These are phyloP conservation scores for Boletus fagicola DNA, from an alignment of 768 basidiomycete species.

Conservation along the genomic window DNA sequence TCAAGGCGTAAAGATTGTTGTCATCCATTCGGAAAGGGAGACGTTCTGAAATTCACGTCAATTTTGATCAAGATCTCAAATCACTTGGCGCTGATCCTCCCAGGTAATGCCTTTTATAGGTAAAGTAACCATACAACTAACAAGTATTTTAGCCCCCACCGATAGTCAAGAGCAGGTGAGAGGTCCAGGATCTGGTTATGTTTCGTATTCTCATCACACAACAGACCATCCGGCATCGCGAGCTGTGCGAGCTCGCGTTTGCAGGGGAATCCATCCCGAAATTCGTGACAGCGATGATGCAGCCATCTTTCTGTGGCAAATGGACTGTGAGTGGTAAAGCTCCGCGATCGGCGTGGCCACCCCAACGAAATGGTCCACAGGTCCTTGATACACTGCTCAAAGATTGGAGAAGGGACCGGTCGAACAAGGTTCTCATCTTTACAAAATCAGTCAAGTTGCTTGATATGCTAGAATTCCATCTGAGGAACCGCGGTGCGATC, in stretches of 20 bases:
- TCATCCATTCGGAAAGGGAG: conserved; percentile 42
- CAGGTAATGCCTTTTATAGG: conserved; percentile 44
- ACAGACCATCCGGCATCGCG: conserved; percentile 54
- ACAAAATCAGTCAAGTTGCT: conserved; percentile 90
- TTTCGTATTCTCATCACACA: background rate
- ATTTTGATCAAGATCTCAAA: conserved; percentile 87
- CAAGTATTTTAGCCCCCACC: conserved; percentile 48
- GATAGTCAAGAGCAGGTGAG: conserved; percentile 69
- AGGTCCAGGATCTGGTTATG: background rate
- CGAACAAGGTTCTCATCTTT: conserved; percentile 91
- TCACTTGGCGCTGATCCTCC: conserved; percentile 83
- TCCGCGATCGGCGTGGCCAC: background rate
- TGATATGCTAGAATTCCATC: conserved; percentile 78
- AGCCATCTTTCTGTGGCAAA: conserved; percentile 75
- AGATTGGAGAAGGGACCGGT: conserved; percentile 60
- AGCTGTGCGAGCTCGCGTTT: conserved; percentile 62
- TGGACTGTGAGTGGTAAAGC: conserved; percentile 62
- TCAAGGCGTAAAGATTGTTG: conserved; percentile 62
- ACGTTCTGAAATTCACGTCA: conserved; percentile 74
- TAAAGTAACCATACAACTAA: background rate
- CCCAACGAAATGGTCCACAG: conserved; percentile 37
- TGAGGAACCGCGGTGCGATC: conserved; percentile 49
- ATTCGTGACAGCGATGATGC: conserved; percentile 60
- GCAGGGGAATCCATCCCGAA: conserved; percentile 54
- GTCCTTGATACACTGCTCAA: conserved; percentile 64